phyloP scores from a whole-genome alignment of 2,329 filamentous ascomycete species.

The Fusarium chaquense region DNA sequence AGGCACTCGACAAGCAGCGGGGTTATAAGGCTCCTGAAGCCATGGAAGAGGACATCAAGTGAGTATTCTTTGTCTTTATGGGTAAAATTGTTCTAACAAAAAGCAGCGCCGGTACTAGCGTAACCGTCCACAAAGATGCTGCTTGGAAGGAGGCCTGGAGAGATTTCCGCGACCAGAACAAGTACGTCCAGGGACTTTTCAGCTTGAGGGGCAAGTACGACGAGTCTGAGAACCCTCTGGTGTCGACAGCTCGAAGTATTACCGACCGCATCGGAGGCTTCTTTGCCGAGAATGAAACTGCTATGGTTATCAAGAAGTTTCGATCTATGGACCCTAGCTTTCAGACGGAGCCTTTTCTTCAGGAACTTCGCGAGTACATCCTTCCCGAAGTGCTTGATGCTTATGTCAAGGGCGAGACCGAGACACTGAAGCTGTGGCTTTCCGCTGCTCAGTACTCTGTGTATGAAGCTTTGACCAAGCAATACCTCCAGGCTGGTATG shows the following conservation, averaged over 20 bases:
- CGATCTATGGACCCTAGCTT: slow-evolving; percentile 94
- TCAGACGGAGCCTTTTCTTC: slow-evolving; percentile 93
- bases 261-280: slow-evolving; percentile 93
- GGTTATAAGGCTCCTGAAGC: slow-evolving; percentile 65
- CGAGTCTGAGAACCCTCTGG: slow-evolving; percentile 96
- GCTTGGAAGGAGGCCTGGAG: slow-evolving; percentile 99
- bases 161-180: slow-evolving; percentile 91
- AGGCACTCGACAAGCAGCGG: slow-evolving; percentile 75
- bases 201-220: slow-evolving; percentile 88
- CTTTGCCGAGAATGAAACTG: slow-evolving; percentile 98
- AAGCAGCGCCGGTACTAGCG: slow-evolving; percentile 86
- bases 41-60: slow-evolving; percentile 88
- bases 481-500: slow-evolving; percentile 92
- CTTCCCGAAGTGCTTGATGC: slow-evolving; percentile 96
- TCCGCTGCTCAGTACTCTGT: slow-evolving; percentile 96
- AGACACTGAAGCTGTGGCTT: slow-evolving; percentile 93
- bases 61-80: slow-evolving; percentile 57
- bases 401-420: slow-evolving; percentile 95
- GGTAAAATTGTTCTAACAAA: slow-evolving; percentile 47
- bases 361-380: slow-evolving; percentile 97
- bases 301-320: slow-evolving; percentile 98
- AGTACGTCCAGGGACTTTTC: slow-evolving; percentile 89
- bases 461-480: slow-evolving; percentile 95
- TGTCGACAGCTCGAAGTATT: slow-evolving; percentile 92
- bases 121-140: slow-evolving; percentile 96